These are phyloP conservation scores for Malus hybrid DNA, from an alignment of 331 rosid genomes.

Conservation along the genomic window DNA sequence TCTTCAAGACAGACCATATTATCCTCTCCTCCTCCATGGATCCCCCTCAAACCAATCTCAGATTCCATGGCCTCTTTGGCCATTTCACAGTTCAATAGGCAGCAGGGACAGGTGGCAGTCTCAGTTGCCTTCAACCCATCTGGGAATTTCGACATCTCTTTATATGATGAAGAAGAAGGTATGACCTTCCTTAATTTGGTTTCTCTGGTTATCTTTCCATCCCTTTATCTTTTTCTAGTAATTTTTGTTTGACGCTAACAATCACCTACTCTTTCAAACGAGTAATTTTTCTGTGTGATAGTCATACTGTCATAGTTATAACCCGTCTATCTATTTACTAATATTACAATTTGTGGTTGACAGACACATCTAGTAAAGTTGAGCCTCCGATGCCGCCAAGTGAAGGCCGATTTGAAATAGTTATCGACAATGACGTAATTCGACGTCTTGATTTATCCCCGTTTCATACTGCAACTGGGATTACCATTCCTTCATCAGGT, in stretches of 20 bases:
- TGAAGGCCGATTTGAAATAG: conserved; percentile 69
- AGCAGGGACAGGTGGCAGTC: conserved; percentile 32
- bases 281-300: background rate
- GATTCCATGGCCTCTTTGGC: conserved; percentile 18
- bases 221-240: background rate
- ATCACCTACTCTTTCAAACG: background rate
- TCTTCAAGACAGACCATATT: conserved; percentile 28
- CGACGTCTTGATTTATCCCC: conserved; percentile 62
- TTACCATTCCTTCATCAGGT: conserved; percentile 66
- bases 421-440: conserved; percentile 52
- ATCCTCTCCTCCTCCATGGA: conserved; percentile 19
- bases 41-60: conserved; percentile 33
- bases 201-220: background rate
- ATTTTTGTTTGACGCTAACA: background rate
- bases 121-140: conserved; percentile 85
- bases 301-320: background rate
- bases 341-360: background rate
- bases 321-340: too few species aligned
- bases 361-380: conserved; percentile 41
- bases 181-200: background rate
- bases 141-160: conserved; percentile 71
- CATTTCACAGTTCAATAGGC: conserved; percentile 12
- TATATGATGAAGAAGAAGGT: conserved; percentile 57
- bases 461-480: conserved; percentile 70
- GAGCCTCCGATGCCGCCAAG: conserved; percentile 82